Percentiles rank a stretch among this genome's conserved stretches.
Evolutionary conservation across 2,329 filamentous ascomycete species (phyloP).

Genomic region (Macroventuria anomochaeta): DNA sequence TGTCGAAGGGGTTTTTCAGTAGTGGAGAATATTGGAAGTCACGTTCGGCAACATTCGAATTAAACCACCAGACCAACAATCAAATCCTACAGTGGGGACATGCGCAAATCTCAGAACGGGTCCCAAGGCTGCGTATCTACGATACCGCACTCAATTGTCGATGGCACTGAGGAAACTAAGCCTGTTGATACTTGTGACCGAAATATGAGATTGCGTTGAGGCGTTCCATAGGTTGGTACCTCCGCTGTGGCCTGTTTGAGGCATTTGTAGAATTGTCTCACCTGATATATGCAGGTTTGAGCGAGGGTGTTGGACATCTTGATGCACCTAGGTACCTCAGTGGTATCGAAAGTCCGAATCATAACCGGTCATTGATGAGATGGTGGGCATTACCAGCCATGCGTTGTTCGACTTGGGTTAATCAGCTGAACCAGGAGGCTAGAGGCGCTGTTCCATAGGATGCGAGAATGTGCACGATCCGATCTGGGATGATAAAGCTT

Average conservation of each 20-base stretch:
- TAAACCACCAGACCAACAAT: background rate
- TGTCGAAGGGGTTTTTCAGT: background rate
- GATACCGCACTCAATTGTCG: background rate
- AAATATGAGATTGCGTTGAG: background rate
- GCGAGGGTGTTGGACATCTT: background rate
- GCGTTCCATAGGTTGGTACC: background rate
- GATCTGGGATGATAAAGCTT: background rate
- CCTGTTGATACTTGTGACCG: background rate
- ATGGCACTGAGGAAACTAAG: background rate
- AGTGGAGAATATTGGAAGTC: background rate
- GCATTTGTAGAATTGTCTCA: background rate
- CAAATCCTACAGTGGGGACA: background rate
- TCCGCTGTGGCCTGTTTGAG: background rate
- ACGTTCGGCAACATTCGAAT: background rate
- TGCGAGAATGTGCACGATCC: background rate
- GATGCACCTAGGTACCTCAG: background rate
- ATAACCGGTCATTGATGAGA: background rate
- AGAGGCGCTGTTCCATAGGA: background rate
- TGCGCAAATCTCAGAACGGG: constrained; percentile 5
- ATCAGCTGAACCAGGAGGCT: background rate
- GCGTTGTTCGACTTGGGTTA: background rate
- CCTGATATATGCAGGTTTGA: background rate
- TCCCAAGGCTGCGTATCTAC: background rate
- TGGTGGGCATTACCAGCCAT: constrained; percentile 1
- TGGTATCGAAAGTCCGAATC: background rate